A percentile compares a stretch with the other conserved stretches of the same genome.
Evolutionary conservation across 2,329 filamentous ascomycete species (phyloP).

Genomic region (Aspergillus pseudonomiae): DNA sequence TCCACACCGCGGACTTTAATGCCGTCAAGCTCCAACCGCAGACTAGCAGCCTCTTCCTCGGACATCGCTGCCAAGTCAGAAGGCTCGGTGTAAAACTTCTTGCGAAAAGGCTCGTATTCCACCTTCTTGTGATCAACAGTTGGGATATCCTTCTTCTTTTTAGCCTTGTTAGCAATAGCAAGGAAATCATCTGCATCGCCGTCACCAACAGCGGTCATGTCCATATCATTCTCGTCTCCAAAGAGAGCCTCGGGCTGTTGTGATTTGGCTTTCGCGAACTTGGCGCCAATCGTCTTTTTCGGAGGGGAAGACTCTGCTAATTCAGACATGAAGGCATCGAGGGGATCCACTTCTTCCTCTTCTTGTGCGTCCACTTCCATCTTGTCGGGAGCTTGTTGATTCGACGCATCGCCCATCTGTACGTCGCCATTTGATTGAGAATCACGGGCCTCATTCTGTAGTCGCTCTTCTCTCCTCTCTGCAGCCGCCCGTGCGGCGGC

Average conservation of each 20-base stretch:
- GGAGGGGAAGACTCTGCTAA: slow-evolving; percentile 56
- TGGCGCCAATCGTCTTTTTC: slow-evolving; percentile 42
- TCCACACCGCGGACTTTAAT: slow-evolving; percentile 91
- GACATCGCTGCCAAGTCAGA: slow-evolving; percentile 80
- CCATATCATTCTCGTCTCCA: slow-evolving; percentile 76
- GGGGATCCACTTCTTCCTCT: slow-evolving; percentile 71
- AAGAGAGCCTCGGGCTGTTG: slow-evolving; percentile 84
- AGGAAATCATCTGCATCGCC: slow-evolving; percentile 66
- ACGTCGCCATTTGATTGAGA: slow-evolving; percentile 47
- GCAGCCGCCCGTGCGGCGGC: slow-evolving; percentile 83
- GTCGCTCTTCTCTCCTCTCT: slow-evolving; percentile 75
- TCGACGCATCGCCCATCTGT: slow-evolving; percentile 46
- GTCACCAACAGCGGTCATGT: slow-evolving; percentile 63
- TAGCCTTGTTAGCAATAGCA: slow-evolving; percentile 65
- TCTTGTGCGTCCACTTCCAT: slow-evolving; percentile 39
- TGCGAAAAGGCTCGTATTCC: slow-evolving; percentile 81
- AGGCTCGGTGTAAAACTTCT: slow-evolving; percentile 94
- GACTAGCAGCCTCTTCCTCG: slow-evolving; percentile 77
- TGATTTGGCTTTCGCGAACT: slow-evolving; percentile 51
- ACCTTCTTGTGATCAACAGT: slow-evolving; percentile 83
- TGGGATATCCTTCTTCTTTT: slow-evolving; percentile 96
- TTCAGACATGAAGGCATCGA: slow-evolving; percentile 95
- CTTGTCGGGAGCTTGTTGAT: slow-evolving; percentile 38
- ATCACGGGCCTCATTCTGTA: slow-evolving; percentile 50
- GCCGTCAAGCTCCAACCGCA: slow-evolving; percentile 86